Evolutionary conservation across 2,329 filamentous ascomycete species (phyloP).

Genomic region (Pestalotiopsis sp.): DNA sequence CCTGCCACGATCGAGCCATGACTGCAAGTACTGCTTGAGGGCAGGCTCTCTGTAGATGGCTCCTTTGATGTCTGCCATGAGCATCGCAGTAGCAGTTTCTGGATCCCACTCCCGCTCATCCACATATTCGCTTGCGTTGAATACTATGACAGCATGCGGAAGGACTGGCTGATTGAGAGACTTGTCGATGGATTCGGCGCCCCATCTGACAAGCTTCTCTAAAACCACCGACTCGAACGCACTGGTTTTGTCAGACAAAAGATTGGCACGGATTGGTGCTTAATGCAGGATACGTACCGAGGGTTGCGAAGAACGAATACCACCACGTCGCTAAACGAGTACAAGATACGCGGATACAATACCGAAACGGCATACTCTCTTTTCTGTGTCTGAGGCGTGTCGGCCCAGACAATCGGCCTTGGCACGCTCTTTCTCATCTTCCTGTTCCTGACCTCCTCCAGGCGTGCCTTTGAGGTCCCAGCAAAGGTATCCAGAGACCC

Average conservation of each 20-base stretch:
- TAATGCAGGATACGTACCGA: slow-evolving; percentile 24
- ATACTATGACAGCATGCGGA: slow-evolving; percentile 51
- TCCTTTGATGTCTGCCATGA: slow-evolving; percentile 32
- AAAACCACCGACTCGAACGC: slow-evolving; percentile 37
- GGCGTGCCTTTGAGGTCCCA: slow-evolving; percentile 15
- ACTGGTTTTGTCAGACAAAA: slow-evolving; percentile 23
- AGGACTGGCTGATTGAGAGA: slow-evolving; percentile 54
- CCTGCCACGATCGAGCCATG: slow-evolving; percentile 40
- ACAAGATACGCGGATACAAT: slow-evolving; percentile 42
- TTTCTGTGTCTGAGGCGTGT: slow-evolving; percentile 20
- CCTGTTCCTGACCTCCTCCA: slow-evolving; percentile 9
- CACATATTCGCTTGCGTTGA: slow-evolving; percentile 42
- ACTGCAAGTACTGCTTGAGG: slow-evolving; percentile 31
- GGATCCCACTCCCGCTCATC: slow-evolving; percentile 32
- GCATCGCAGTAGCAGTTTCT: slow-evolving; percentile 33
- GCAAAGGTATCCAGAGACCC: neutral
- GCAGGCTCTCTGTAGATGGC: slow-evolving; percentile 25
- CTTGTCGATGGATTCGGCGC: slow-evolving; percentile 46
- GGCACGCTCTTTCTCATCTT: slow-evolving; percentile 9
- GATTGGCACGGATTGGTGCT: neutral
- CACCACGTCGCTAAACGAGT: slow-evolving; percentile 44
- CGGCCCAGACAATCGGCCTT: slow-evolving; percentile 28
- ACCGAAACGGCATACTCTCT: slow-evolving; percentile 37
- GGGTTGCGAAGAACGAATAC: slow-evolving; percentile 41
- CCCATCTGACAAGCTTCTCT: slow-evolving; percentile 47